phyloP scores from a whole-genome alignment of 164 flowering plant species.

The Pachysandra terminalis region DNA sequence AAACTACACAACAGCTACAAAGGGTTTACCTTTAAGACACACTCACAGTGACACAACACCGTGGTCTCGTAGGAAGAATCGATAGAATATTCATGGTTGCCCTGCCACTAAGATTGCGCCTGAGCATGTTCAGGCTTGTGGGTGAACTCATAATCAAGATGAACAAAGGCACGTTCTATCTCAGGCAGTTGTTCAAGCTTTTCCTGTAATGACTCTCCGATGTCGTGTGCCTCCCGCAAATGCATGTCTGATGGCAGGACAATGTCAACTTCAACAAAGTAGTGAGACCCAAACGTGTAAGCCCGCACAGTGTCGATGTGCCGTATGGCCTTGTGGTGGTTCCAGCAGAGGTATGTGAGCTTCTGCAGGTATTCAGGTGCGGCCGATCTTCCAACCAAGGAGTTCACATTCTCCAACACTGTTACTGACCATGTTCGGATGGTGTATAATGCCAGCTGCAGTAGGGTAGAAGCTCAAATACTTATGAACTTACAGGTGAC shows the following conservation, averaged over 20 bases:
- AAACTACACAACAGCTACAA: no score
- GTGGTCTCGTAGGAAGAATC: background rate
- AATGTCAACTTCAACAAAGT: conserved; percentile 54
- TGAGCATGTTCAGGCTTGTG: conserved; percentile 93
- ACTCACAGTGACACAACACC: no score
- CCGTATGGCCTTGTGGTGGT: conserved; percentile 79
- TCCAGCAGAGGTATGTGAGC: conserved; percentile 91
- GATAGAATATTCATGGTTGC: background rate
- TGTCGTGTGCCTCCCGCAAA: conserved; percentile 84
- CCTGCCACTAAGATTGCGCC: conserved; percentile 30
- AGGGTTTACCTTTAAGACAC: no score
- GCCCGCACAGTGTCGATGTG: conserved; percentile 42
- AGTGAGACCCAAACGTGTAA: background rate
- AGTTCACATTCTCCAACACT: conserved; percentile 88
- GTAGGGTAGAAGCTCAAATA: conserved; percentile 3
- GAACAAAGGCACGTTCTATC: conserved; percentile 93
- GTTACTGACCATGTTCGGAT: conserved; percentile 91
- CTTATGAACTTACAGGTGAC: no score
- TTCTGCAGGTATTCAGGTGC: conserved; percentile 88
- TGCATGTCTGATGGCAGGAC: conserved; percentile 84
- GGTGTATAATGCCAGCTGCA: conserved; percentile 91
- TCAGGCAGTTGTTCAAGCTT: conserved; percentile 86
- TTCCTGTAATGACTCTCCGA: conserved; percentile 85
- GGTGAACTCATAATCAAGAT: conserved; percentile 77
- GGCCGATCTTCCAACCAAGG: conserved; percentile 80